phyloP scores from a whole-genome alignment of 78 protist species.

The Emiliania huxleyi region DNA sequence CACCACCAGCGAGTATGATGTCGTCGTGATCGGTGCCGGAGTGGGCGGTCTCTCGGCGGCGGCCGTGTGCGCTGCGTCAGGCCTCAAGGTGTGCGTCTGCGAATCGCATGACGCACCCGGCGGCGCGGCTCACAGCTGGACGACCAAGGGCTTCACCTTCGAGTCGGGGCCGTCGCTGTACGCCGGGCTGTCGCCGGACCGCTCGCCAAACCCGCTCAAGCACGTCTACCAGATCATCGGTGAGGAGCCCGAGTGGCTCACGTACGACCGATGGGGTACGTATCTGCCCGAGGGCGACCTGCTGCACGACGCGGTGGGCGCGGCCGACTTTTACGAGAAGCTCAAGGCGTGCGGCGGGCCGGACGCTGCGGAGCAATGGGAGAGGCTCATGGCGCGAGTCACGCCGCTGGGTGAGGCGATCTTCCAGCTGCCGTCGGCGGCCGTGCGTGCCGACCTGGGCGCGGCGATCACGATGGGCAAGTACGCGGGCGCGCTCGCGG shows the following conservation, averaged over 20 bases:
- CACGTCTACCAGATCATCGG: constrained; percentile 22
- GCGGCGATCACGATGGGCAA: background rate
- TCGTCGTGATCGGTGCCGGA: background rate
- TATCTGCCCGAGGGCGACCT: background rate
- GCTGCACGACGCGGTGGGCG: background rate
- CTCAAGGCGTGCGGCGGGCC: background rate
- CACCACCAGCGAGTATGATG: background rate
- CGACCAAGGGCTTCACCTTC: background rate
- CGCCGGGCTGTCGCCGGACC: background rate
- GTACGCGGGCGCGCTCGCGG: background rate
- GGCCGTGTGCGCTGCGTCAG: background rate
- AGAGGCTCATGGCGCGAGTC: background rate
- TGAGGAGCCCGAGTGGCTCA: constrained; percentile 34
- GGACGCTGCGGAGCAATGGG: background rate
- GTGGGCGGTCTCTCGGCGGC: background rate
- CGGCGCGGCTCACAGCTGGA: constrained; percentile 4
- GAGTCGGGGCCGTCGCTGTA: constrained; percentile 14
- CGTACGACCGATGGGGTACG: constrained; percentile 21
- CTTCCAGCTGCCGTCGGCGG: background rate
- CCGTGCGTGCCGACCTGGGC: background rate
- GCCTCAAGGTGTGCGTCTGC: background rate
- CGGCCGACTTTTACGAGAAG: background rate
- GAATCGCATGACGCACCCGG: background rate
- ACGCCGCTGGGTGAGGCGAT: background rate
- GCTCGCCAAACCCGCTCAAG: background rate